These are phyloP conservation scores for Aspergillus bertholletiae DNA, from an alignment of 495 filamentous ascomycete species.

Conservation along the genomic window DNA sequence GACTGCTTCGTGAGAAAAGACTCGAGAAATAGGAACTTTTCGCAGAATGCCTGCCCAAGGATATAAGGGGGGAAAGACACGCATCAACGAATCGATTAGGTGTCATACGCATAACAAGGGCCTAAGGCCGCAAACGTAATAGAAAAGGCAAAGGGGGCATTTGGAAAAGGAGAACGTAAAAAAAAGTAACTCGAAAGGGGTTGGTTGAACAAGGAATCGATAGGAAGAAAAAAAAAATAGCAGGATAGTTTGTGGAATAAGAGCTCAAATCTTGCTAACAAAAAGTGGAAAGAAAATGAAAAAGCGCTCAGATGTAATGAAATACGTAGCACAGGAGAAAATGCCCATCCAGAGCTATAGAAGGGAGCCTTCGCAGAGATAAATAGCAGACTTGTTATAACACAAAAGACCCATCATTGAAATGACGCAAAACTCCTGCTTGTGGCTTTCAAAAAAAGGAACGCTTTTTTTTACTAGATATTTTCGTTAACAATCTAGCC, in stretches of 20 bases:
- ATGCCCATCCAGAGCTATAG: slow-evolving; percentile 48
- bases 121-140: slow-evolving; percentile 24
- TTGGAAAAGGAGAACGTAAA: slow-evolving; percentile 14
- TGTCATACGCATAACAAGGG: slow-evolving; percentile 37
- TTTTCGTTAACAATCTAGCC: slow-evolving; percentile 8
- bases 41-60: slow-evolving; percentile 49
- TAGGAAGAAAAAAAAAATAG: slow-evolving; percentile 10
- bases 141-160: slow-evolving; percentile 17
- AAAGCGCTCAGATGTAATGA: slow-evolving; percentile 47
- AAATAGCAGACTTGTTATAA: slow-evolving; percentile 43
- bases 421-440: slow-evolving; percentile 49
- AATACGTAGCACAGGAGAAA: slow-evolving; percentile 43
- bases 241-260: slow-evolving; percentile 13
- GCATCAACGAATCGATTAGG: slow-evolving; percentile 32
- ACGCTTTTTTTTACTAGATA: slow-evolving; percentile 37
- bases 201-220: slow-evolving; percentile 3
- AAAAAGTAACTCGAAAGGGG: slow-evolving; percentile 13
- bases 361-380: slow-evolving; percentile 35
- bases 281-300: slow-evolving; percentile 11
- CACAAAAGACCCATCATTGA: slow-evolving; percentile 43
- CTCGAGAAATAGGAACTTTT: slow-evolving; percentile 43
- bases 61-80: slow-evolving; percentile 37
- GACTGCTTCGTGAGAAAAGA: slow-evolving; percentile 36
- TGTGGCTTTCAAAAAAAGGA: slow-evolving; percentile 45
- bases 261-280: slow-evolving; percentile 42